A percentile compares a stretch with the other conserved stretches of the same genome.
These are phyloP conservation scores for Cyberlindnera xylosilytica DNA, from an alignment of 805 yeast genomes.

Conservation along the genomic window DNA sequence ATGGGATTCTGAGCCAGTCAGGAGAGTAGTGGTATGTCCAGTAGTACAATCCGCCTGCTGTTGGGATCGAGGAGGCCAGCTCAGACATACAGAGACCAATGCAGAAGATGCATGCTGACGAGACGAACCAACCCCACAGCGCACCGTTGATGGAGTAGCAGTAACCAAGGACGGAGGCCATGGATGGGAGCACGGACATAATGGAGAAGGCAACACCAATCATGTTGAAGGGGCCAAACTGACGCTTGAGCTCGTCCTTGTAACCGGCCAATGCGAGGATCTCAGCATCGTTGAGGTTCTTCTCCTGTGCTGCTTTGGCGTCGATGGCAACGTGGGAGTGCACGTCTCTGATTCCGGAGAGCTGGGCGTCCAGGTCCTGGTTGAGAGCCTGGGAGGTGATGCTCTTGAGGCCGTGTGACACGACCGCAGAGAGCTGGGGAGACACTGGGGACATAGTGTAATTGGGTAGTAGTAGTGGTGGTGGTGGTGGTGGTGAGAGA, in stretches of 20 bases:
- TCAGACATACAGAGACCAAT: slow-evolving; percentile 67
- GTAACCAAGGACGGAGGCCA: slow-evolving; percentile 49
- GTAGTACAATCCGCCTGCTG: slow-evolving; percentile 72
- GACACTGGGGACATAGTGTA: background rate
- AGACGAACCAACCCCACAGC: slow-evolving; percentile 71
- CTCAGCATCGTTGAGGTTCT: slow-evolving; percentile 25
- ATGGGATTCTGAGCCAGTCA: slow-evolving; percentile 42
- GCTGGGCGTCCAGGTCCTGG: slow-evolving; percentile 18
- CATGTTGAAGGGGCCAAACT: slow-evolving; percentile 51
- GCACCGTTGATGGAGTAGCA: slow-evolving; percentile 45
- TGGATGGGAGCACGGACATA: slow-evolving; percentile 61
- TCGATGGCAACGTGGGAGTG: slow-evolving; percentile 22
- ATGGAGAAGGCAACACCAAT: slow-evolving; percentile 71
- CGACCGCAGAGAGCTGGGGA: slow-evolving; percentile 10
- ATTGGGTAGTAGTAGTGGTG: too few relatives aligned
- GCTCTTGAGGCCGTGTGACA: slow-evolving; percentile 20
- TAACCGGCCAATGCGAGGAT: slow-evolving; percentile 56
- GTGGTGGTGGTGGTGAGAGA: too few relatives aligned
- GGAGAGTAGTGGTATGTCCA: slow-evolving; percentile 72
- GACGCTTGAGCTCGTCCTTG: slow-evolving; percentile 64
- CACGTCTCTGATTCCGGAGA: slow-evolving; percentile 20
- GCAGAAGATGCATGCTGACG: slow-evolving; percentile 48
- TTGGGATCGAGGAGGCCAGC: slow-evolving; percentile 66
- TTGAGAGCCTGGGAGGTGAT: slow-evolving; percentile 20
- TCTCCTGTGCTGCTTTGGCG: slow-evolving; percentile 22